phyloP scores from a whole-genome alignment of 2,329 filamentous ascomycete genomes.

The Pezicula radicicola region DNA sequence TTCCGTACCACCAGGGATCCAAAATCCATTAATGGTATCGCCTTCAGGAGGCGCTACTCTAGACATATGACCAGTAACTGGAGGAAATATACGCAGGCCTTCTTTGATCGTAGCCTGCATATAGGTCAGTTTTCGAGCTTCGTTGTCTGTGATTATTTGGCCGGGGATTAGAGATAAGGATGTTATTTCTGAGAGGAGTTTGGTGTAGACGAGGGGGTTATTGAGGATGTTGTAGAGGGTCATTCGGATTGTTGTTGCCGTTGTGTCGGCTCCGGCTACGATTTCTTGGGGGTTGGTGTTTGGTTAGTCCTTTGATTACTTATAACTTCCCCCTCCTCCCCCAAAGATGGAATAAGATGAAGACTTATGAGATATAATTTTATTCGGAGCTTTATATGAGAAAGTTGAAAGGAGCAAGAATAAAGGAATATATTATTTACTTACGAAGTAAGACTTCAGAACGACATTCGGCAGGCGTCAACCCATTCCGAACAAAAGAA shows the following conservation, averaged over 20 bases:
- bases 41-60: conserved; percentile 14
- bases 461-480: conserved; percentile 10
- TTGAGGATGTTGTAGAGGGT: conserved; percentile 10
- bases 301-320: too few relatives aligned
- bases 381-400: too few relatives aligned
- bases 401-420: too few relatives aligned
- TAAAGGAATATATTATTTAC: too few relatives aligned
- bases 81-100: conserved; percentile 43
- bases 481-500: conserved; percentile 43
- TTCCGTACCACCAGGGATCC: conserved; percentile 11
- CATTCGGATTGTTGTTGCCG: conserved; percentile 45
- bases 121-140: conserved; percentile 39
- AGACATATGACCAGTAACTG: conserved; percentile 28
- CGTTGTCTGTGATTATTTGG: conserved; percentile 24
- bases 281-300: conserved; percentile 15
- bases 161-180: neutral
- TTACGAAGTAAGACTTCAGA: conserved; percentile 7
- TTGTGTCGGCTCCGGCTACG: conserved; percentile 55
- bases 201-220: conserved; percentile 1
- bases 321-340: too few relatives aligned
- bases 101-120: conserved; percentile 49
- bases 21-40: conserved; percentile 12
- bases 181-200: conserved; percentile 7
- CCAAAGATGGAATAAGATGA: too few relatives aligned
- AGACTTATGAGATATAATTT: too few relatives aligned